Evolutionary conservation across 2,329 filamentous ascomycete genomes (phyloP), one percentile per base, ranked within the genome.

Genomic region (Fusarium sp.): DNA sequence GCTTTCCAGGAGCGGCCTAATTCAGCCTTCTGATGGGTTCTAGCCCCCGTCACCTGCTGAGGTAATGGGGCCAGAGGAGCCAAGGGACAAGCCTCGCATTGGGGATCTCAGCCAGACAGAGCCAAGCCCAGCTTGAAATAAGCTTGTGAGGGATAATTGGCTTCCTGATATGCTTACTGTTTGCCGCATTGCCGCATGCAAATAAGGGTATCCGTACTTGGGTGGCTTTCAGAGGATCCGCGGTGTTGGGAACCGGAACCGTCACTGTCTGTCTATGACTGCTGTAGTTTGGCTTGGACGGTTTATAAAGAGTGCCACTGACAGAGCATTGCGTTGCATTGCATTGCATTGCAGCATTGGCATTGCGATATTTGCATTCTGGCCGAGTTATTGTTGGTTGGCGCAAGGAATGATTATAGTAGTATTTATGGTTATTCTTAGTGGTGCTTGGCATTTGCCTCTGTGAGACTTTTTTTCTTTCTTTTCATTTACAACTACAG

Each of bases 141-240:
- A 73, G 70, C 66, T 67, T 60, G 31, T 45, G 42, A 58, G 31
- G 46, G 55, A 58, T 72, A 35, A 69, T 62, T 70, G 65, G 69
- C 57, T 56, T 62, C 19, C 29, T 63, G 46, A 63, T 60, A 70
- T 73, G 70, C 70, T 73, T 73, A 67, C 69, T 70, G 58, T 52
- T 68, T 71, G 58, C 66, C 66, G 66, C 55, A 68, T 68, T 72
- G 63, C 63, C 63, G 64, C 68, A 71, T 69, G 60, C 52, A 67
- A 66, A 59, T 51, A 72, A 69, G 60, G 49, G 63, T 60, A 31
- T n/a, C n/a, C n/a, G n/a, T 33, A 55, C 51, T 35, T 54, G 15
- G 12, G 25, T 46, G 23, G 58, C 54, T 27, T 59, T 51, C 38
- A 49, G n/a, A 37, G 25, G 51, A 68, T 67, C 52, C 52, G 45